These are phyloP conservation scores for Leishmania lainsoni DNA, from an alignment of 208 protist genomes.

Conservation along the genomic window DNA sequence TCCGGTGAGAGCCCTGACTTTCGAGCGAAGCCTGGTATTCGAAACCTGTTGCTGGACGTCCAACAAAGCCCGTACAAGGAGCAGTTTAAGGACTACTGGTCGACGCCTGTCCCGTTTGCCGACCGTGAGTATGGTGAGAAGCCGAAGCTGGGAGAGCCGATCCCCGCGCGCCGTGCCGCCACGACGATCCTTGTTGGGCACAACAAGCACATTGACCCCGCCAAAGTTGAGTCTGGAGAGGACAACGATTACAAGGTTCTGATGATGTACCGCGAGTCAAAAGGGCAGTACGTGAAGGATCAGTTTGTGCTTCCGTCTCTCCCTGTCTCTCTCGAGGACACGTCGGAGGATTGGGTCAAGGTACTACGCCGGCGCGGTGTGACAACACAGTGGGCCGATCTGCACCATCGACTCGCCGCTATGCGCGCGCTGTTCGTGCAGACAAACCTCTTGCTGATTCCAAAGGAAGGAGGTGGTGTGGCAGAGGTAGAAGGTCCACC, in stretches of 20 bases:
- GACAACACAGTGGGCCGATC: conserved; percentile 66
- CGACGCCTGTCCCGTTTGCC: conserved; percentile 81
- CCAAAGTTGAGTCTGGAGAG: conserved; percentile 61
- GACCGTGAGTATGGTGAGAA: conserved; percentile 88
- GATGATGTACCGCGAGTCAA: conserved; percentile 83
- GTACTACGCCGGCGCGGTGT: conserved; percentile 74
- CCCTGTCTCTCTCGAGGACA: conserved; percentile 70
- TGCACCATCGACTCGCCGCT: conserved; percentile 73
- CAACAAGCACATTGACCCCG: conserved; percentile 67
- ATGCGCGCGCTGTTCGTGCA: conserved; percentile 75
- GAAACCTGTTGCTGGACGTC: conserved; percentile 77
- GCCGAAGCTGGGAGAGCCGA: conserved; percentile 76
- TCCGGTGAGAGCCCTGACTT: conserved; percentile 82
- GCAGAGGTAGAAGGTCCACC: conserved; percentile 89
- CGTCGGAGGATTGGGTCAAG: conserved; percentile 73
- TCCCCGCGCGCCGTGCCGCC: conserved; percentile 76
- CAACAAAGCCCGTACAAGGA: conserved; percentile 90
- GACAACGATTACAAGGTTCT: conserved; percentile 92
- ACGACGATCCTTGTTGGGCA: conserved; percentile 71
- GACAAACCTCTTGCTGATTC: conserved; percentile 81
- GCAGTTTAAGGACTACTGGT: conserved; percentile 91
- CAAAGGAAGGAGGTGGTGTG: conserved; percentile 78
- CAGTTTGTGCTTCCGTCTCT: conserved; percentile 83
- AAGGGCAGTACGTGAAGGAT: conserved; percentile 72
- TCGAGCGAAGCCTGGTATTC: conserved; percentile 74